Percentiles rank a stretch among this genome's conserved stretches.
These are phyloP conservation scores for Rhizoctonia solani DNA, from an alignment of 1,284 basidiomycete genomes.

Conservation along the genomic window DNA sequence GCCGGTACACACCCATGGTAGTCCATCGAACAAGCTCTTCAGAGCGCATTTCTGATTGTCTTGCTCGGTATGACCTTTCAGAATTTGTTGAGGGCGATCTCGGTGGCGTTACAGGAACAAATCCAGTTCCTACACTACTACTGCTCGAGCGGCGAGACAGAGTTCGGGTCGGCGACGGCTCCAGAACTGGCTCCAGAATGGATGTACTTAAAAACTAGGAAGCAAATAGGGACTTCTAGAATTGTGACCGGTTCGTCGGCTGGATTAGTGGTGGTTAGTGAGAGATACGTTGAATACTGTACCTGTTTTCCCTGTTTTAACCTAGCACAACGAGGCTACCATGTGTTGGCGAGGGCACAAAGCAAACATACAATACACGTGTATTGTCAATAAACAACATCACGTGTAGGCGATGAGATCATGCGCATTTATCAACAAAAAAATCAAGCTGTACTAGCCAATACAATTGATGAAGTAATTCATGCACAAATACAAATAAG, in stretches of 20 bases:
- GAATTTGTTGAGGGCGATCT: neutral
- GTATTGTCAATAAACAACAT: slow-evolving; percentile 12
- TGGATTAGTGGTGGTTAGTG: slow-evolving; percentile 18
- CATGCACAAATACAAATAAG: neutral
- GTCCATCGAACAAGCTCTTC: slow-evolving; percentile 29
- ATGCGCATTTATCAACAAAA: slow-evolving; percentile 35
- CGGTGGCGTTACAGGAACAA: slow-evolving; percentile 14
- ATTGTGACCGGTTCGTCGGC: slow-evolving; percentile 1
- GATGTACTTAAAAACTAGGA: slow-evolving; percentile 21
- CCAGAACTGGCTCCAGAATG: slow-evolving; percentile 25
- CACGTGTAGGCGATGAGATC: slow-evolving; percentile 5
- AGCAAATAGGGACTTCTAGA: slow-evolving; percentile 19
- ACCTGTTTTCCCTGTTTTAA: slow-evolving; percentile 13
- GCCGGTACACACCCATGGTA: slow-evolving; percentile 7
- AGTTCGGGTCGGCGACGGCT: neutral
- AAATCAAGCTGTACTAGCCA: too few relatives aligned
- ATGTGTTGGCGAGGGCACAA: slow-evolving; percentile 27
- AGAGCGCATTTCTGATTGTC: slow-evolving; percentile 7
- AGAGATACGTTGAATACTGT: slow-evolving; percentile 1
- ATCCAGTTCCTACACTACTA: neutral
- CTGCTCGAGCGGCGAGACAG: slow-evolving; percentile 21
- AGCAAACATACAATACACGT: slow-evolving; percentile 20
- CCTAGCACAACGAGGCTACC: slow-evolving; percentile 31
- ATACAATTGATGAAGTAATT: neutral
- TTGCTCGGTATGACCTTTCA: neutral